A percentile compares a stretch with the other conserved stretches of the same genome.
phyloP scores from a whole-genome alignment of 768 basidiomycete genomes.

The Favolaschia claudopus region DNA sequence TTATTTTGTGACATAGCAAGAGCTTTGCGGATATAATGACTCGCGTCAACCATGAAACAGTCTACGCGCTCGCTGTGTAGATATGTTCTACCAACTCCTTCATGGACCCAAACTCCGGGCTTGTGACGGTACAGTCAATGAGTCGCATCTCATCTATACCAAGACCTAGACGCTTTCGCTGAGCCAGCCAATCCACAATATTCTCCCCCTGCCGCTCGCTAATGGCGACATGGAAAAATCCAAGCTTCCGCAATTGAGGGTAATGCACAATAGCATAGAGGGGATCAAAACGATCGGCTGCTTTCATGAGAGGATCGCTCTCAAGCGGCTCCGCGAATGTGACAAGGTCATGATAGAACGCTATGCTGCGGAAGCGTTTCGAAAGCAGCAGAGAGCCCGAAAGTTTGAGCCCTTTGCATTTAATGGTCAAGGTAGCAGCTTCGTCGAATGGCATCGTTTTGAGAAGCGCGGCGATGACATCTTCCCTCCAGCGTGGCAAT shows the following conservation, averaged over 20 bases:
- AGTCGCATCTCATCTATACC: constrained; percentile 10
- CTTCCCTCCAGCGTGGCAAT: background rate
- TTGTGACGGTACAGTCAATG: background rate
- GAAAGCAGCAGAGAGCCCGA: background rate
- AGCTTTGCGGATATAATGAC: too few relatives aligned
- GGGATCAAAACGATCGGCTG: constrained; percentile 8
- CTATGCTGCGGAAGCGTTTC: background rate
- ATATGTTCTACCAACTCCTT: constrained; percentile 18
- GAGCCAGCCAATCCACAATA: constrained; percentile 19
- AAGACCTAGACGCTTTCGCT: constrained; percentile 10
- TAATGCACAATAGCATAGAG: background rate
- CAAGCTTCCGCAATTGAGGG: background rate
- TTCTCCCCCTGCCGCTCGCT: background rate
- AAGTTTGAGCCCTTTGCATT: background rate
- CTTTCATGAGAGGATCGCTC: constrained; percentile 13
- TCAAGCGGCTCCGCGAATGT: constrained; percentile 7
- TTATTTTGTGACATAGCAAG: too few relatives aligned
- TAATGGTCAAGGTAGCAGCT: background rate
- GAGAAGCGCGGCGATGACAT: background rate
- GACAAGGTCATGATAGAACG: background rate
- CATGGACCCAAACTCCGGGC: constrained; percentile 6
- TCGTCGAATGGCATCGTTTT: constrained; percentile 1
- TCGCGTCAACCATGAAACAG: too few relatives aligned
- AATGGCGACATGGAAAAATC: background rate
- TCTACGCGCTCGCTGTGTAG: too few relatives aligned